Evolutionary conservation across 2,329 filamentous ascomycete genomes (phyloP), one percentile per base, ranked within the genome.

Genomic region (Cercospora canescens): DNA sequence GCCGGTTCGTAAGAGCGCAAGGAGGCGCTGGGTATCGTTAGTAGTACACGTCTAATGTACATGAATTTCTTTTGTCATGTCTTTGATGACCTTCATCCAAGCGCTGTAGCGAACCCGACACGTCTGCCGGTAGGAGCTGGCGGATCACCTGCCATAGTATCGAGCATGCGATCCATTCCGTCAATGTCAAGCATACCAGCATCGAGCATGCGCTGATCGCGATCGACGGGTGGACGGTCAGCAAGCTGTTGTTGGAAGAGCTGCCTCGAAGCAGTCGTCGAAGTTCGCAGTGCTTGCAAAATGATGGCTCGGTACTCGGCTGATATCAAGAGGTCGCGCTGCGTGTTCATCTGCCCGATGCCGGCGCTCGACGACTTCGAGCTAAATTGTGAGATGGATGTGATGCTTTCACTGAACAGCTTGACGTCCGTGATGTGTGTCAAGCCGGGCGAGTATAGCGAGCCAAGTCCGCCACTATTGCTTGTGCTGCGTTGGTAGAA

Each of bases 91-190:
- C 39, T 34, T 34, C 30, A 62, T 55, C 60, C 60, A 14, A 62
- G 60, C 8, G 60, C 60, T 12, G 60, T n/a, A 18, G 74, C 74
- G 60, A 79, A 79, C 16, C 76, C 78, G 48, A 79, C 78, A 63
- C 71, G 72, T 58, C 76, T 65, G 70, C 76, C 74, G 79, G 77
- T 50, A 73, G 69, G 59, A 39, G 69, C 67, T 6, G 32, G 34
- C 26, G 48, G 11, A 0, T 35, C 26, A 6, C 65, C 64, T 32
- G 69, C 66, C 75, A 80, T 79, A 45, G 67, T 71, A 55, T 78
- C 77, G 24, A 85, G 78, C 69, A 84, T 70, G 57, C 81, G 76
- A 63, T 83, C 80, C 77, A 84, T 81, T 8, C 82, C 82, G 34
- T 80, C 81, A 16, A 84, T 71, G 67, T 83, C 82, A 8, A 84